phyloP scores from a whole-genome alignment of 176 grass and related monocot genomes.

The Triticum urartu region DNA sequence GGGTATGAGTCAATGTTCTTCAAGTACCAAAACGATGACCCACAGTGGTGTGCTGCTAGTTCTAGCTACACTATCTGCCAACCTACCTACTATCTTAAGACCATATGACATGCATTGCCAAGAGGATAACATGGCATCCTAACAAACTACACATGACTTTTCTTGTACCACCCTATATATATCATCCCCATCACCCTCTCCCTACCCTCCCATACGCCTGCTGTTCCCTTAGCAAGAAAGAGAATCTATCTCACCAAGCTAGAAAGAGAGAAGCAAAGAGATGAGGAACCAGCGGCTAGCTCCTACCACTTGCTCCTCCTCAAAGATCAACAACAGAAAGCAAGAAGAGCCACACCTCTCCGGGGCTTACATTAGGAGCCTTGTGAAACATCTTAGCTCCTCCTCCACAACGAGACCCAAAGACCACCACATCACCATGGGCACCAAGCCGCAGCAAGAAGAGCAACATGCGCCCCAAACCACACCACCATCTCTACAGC shows the following conservation, averaged over 20 bases:
- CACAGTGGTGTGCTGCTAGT: slow-evolving; percentile 42
- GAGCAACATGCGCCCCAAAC: slow-evolving; percentile 12
- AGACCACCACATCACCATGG: slow-evolving; percentile 45
- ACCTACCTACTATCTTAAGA: slow-evolving; percentile 37
- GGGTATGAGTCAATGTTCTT: slow-evolving; percentile 48
- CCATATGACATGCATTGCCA: slow-evolving; percentile 40
- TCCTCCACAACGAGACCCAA: slow-evolving; percentile 53
- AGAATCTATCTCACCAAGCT: slow-evolving; percentile 26
- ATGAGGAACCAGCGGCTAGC: slow-evolving; percentile 60
- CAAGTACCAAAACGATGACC: slow-evolving; percentile 81
- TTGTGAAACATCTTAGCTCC: slow-evolving; percentile 84
- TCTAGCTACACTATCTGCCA: slow-evolving; percentile 51
- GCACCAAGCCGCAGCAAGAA: slow-evolving; percentile 40
- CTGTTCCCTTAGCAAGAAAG: slow-evolving; percentile 31
- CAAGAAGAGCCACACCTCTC: slow-evolving; percentile 75
- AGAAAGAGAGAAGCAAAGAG: slow-evolving; percentile 13
- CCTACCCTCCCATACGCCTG: slow-evolving; percentile 23
- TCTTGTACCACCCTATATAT: slow-evolving; percentile 53
- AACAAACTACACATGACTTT: slow-evolving; percentile 52
- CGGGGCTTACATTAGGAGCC: slow-evolving; percentile 83
- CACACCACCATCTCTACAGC: not conserved
- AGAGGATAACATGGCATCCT: slow-evolving; percentile 52
- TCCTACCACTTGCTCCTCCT: slow-evolving; percentile 46
- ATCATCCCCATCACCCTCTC: slow-evolving; percentile 32
- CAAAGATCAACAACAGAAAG: slow-evolving; percentile 35